Evolutionary conservation across 352 stramenopile species (phyloP), one percentile per base, ranked within the genome.

Genomic region (Pythium monospermum): DNA sequence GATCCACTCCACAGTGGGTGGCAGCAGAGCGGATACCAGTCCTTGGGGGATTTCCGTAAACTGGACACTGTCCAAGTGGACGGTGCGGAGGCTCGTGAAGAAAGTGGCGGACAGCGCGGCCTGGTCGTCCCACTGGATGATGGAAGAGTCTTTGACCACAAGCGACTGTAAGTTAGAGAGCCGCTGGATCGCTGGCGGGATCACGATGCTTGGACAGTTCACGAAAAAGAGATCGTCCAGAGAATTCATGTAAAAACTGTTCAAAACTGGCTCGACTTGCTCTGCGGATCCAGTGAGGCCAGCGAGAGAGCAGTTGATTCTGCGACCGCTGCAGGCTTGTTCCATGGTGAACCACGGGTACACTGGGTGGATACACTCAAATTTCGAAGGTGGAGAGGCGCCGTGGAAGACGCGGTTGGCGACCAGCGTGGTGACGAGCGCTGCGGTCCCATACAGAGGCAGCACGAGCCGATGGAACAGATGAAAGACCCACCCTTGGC

Each of bases 291-390:
- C 50, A 15, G 10, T 19, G 32, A 58, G 27, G 18, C 25, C 32
- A 12, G 22, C 8, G 7, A 8, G 12, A 0, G 15, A 25, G 31
- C 50, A 58, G 32, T 58, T 38, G 41, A 58, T 51, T 1, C 21
- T 21, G 6, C 38, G 40, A 30, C 39, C 32, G 19, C 30, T 19
- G 13, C 51, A 59, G 2, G 51, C 31, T 19, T 59, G 41, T 13
- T 39, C 23, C 3, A 15, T 38, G 4, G 51, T n/a, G 15, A 59
- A 52, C 51, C 51, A 52, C 51, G 51, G 51, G 27, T 59, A 47
- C 26, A 59, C 51, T 12, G 32, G 51, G 25, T 51, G 41, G 3
- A 52, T 45, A 11, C 51, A 59, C n/a, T n/a, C n/a, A n/a, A n/a
- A n/a, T n/a, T n/a, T n/a, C n/a, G n/a, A n/a, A n/a, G n/a, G n/a